These are phyloP conservation scores for Penicillium lividum DNA, from an alignment of 495 filamentous ascomycete species.

Conservation along the genomic window DNA sequence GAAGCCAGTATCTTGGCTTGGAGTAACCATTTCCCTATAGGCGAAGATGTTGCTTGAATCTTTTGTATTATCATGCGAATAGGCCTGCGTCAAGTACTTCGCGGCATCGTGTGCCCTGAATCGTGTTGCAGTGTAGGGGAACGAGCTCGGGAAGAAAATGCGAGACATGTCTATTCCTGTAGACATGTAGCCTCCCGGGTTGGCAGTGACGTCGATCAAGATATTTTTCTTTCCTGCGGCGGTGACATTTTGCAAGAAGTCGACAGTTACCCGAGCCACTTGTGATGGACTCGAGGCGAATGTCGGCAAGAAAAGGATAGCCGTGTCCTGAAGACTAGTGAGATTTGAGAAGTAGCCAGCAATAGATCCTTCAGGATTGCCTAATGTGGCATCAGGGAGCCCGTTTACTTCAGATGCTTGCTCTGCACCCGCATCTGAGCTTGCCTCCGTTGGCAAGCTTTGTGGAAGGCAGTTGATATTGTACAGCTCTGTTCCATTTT, in stretches of 20 bases:
- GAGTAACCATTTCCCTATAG: constrained; percentile 22
- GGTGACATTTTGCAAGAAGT: constrained; percentile 41
- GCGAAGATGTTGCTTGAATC: constrained; percentile 24
- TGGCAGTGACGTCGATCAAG: constrained; percentile 57
- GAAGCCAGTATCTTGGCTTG: constrained; percentile 40
- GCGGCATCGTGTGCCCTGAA: constrained; percentile 44
- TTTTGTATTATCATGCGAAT: constrained; percentile 14
- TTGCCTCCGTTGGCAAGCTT: constrained; percentile 10
- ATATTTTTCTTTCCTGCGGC: constrained; percentile 45
- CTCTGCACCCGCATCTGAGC: constrained; percentile 46
- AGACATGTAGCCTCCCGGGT: constrained; percentile 50
- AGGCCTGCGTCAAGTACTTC: constrained; percentile 43
- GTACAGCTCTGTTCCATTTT: constrained; percentile 26
- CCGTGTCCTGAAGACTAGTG: constrained; percentile 33
- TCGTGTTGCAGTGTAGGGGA: constrained; percentile 41
- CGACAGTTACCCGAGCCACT: constrained; percentile 24
- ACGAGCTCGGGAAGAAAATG: constrained; percentile 38
- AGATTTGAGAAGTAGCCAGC: constrained; percentile 41
- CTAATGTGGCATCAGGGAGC: constrained; percentile 61
- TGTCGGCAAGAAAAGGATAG: constrained; percentile 40
- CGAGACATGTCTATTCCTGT: constrained; percentile 31
- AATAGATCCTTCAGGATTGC: constrained; percentile 31
- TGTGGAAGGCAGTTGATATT: constrained; percentile 25
- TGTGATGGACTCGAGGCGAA: constrained; percentile 30
- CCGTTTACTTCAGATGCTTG: constrained; percentile 44